A percentile compares a stretch with the other conserved stretches of the same genome.
phyloP scores from a whole-genome alignment of 2,329 filamentous ascomycete species.

The Parascedosporium putredinis region DNA sequence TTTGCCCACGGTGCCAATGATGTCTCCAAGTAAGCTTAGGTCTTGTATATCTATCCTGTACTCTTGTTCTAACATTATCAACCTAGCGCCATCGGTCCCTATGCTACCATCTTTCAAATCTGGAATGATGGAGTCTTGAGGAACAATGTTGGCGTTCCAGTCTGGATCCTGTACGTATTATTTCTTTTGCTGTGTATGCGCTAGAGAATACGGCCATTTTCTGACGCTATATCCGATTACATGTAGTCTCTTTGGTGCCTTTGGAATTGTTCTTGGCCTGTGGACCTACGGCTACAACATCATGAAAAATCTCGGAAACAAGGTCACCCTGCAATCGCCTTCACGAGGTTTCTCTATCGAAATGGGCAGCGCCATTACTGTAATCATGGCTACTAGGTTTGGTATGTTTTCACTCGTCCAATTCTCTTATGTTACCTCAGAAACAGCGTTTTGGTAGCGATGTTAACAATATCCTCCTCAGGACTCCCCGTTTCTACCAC shows the following conservation, averaged over 20 bases:
- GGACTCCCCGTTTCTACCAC: slow-evolving; percentile 54
- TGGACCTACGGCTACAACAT: slow-evolving; percentile 55
- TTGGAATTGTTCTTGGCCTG: slow-evolving; percentile 42
- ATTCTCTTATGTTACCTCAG: too few species aligned
- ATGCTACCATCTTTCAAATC: slow-evolving; percentile 51
- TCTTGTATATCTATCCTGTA: not conserved
- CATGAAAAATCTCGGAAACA: slow-evolving; percentile 52
- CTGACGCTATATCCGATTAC: too few species aligned
- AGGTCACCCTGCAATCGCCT: slow-evolving; percentile 50
- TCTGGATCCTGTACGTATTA: slow-evolving; percentile 42
- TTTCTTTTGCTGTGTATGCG: too few species aligned
- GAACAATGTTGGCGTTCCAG: slow-evolving; percentile 38
- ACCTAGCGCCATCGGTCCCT: slow-evolving; percentile 50
- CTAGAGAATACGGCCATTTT: too few species aligned
- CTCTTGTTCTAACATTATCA: not conserved
- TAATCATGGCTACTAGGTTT: slow-evolving; percentile 52
- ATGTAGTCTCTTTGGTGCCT: slow-evolving; percentile 32
- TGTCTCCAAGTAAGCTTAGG: slow-evolving; percentile 33
- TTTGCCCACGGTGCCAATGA: slow-evolving; percentile 60
- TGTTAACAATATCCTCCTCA: slow-evolving; percentile 22
- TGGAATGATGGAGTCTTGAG: slow-evolving; percentile 39
- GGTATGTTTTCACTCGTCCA: slow-evolving; percentile 31
- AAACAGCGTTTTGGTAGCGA: too few species aligned
- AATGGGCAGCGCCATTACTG: slow-evolving; percentile 49
- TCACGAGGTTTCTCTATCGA: slow-evolving; percentile 50